A percentile compares a stretch with the other conserved stretches of the same genome.
Conservation (phyloP, 1,139 yeast genomes). For the Debaryomyces sp. region DNA sequence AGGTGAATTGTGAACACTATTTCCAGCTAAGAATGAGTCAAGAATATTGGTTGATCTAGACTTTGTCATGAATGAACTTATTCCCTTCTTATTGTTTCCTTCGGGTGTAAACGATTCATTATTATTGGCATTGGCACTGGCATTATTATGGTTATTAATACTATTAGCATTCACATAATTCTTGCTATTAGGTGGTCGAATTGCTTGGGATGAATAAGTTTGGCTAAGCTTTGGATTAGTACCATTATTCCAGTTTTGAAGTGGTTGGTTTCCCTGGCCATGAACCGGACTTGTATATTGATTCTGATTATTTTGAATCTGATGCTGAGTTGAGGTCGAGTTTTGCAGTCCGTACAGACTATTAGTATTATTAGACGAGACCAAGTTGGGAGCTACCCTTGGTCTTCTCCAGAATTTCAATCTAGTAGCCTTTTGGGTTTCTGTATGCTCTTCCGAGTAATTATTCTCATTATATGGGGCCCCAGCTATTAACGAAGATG, state of each 20-base stretch:
- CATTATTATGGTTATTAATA: conserved; percentile 6
- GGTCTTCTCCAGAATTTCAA: conserved; percentile 60
- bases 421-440: conserved; percentile 48
- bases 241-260: conserved; percentile 6
- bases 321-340: conserved; percentile 11
- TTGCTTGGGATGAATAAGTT: conserved; percentile 8
- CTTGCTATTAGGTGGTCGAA: conserved; percentile 11
- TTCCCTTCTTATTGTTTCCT: conserved; percentile 11
- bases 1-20: conserved; percentile 14
- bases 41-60: conserved; percentile 53
- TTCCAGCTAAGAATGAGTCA: conserved; percentile 37
- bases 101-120: conserved; percentile 10
- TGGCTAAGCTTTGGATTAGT: conserved; percentile 14
- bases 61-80: conserved; percentile 26
- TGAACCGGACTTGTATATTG: neutral
- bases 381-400: conserved; percentile 25
- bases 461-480: conserved; percentile 18
- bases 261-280: conserved; percentile 1
- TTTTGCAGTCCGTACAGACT: conserved; percentile 12
- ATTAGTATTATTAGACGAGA: conserved; percentile 12
- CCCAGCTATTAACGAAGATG: conserved; percentile 20
- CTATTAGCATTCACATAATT: conserved; percentile 8
- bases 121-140: neutral
- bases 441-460: conserved; percentile 32
- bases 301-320: conserved; percentile 4